Conservation (phyloP, 306 rosid species). For the Prunus armeniaca region DNA sequence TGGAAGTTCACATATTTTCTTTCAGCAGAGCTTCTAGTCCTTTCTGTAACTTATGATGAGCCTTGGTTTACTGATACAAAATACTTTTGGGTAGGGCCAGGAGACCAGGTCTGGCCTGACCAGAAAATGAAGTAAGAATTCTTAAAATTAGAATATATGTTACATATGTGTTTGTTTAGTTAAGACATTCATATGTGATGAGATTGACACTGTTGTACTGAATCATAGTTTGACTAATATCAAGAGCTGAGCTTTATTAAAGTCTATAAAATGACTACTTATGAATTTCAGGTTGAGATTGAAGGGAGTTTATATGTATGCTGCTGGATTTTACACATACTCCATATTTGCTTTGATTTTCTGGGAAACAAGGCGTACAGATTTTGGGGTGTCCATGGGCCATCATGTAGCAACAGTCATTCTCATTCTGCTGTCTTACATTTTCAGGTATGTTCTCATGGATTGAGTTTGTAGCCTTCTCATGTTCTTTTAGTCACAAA, state of each 20-base stretch:
- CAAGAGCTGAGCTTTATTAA: slow-evolving; percentile 15
- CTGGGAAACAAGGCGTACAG: slow-evolving; percentile 97
- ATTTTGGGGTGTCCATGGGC: slow-evolving; percentile 89
- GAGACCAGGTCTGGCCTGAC: slow-evolving; percentile 90
- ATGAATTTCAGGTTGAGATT: slow-evolving; percentile 77
- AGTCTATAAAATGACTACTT: slow-evolving; percentile 1
- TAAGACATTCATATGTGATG: slow-evolving; percentile 5
- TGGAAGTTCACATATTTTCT: slow-evolving; percentile 88
- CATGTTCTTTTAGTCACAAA: slow-evolving; percentile 19
- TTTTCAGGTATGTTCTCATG: slow-evolving; percentile 55
- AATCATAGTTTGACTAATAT: slow-evolving; percentile 4
- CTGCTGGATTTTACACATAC: slow-evolving; percentile 86
- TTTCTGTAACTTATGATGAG: slow-evolving; percentile 69
- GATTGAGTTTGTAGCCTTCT: slow-evolving; percentile 23
- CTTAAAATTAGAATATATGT: neutral
- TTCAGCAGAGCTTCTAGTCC: slow-evolving; percentile 76
- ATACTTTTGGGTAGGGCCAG: slow-evolving; percentile 93
- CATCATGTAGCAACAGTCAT: slow-evolving; percentile 83
- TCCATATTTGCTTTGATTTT: slow-evolving; percentile 91
- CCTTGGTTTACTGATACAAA: slow-evolving; percentile 82
- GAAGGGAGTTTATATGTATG: slow-evolving; percentile 81
- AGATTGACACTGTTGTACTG: neutral
- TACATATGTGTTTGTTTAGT: slow-evolving; percentile 16
- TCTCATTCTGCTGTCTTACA: slow-evolving; percentile 80
- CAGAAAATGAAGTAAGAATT: slow-evolving; percentile 76